Base-by-base conservation (phyloP, 2,329 filamentous ascomycete species). In the Penicillium rolfsii region DNA sequence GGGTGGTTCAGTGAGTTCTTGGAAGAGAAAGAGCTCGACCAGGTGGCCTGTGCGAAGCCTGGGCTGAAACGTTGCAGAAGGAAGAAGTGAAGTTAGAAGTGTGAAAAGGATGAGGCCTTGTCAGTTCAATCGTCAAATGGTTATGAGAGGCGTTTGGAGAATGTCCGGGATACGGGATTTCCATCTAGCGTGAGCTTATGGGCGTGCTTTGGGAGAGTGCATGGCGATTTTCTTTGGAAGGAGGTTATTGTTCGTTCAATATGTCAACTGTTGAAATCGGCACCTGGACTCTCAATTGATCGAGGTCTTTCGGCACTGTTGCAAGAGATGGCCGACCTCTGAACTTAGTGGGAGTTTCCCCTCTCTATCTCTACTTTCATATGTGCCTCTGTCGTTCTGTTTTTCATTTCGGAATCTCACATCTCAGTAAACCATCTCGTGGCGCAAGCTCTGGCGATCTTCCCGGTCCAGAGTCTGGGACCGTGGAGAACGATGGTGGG, bases 401-500 rank as follows among this genome's bases (percentile, higher is more conserved):
- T 22, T 22, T 43, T 12, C 45, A 28, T 28, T 14, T 48, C 45
- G 6, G 45, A 28, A 30, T 30, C 19, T 22, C 28, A 49, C 19
- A 22, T 22, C 19, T 22, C 19, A 19, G 22, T 5, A 22, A 11
- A 22, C n/a, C 19, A 46, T 28, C 9, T 28, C 22, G 49, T 52
- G 19, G 49, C 30, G 33, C 26, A 38, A 11, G 19, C 19, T 33
- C 22, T 48, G 40, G 28, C 19, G 38, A 55, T 45, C 41, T 55
- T 12, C 26, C 14, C 36, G 43, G 28, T 26, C 30, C 24, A 3
- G n/a, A n/a, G 26, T 48, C 48, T 49, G 54, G 12, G 49, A 45
- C 59, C 59, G 46, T 58, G 60, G 58, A 58, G 56, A 57, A 55
- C 3, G n/a, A 33, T 33, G 28, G 26, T 22, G 38, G n/a, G 30